Conservation (phyloP, 1,284 basidiomycete genomes). For the Termitomyces sp. region DNA sequence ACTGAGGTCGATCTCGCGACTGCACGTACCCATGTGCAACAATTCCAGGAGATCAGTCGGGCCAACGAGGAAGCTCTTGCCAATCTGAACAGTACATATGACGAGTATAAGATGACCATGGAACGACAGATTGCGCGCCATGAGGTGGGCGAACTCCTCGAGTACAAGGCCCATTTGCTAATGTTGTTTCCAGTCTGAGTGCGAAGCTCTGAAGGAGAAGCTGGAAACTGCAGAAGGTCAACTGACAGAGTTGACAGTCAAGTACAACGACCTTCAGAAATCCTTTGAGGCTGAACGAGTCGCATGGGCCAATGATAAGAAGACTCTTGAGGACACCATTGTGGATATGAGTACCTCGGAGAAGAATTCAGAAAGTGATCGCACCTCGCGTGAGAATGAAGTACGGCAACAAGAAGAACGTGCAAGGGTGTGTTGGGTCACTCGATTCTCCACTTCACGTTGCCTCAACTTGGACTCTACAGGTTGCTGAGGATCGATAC, state of each 20-base stretch:
- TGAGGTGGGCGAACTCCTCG: constrained; percentile 43
- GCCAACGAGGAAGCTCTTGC: constrained; percentile 76
- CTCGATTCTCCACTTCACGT: not conserved
- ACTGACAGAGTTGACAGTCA: constrained; percentile 43
- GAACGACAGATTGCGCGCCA: constrained; percentile 62
- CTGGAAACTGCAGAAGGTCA: constrained; percentile 55
- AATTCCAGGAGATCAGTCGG: constrained; percentile 81
- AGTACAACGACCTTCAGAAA: constrained; percentile 56
- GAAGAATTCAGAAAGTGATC: constrained; percentile 58
- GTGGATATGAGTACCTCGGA: constrained; percentile 71
- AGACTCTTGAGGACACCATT: constrained; percentile 71
- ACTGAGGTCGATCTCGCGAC: constrained; percentile 70
- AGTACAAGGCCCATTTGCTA: constrained; percentile 1
- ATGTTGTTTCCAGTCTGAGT: constrained; percentile 50
- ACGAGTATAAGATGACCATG: constrained; percentile 70
- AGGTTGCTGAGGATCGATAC: constrained; percentile 81
- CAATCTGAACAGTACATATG: constrained; percentile 66
- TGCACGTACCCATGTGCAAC: constrained; percentile 69
- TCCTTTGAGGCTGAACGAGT: constrained; percentile 61
- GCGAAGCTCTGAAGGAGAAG: constrained; percentile 59
- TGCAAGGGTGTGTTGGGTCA: constrained; percentile 47
- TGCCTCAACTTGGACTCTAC: constrained; percentile 2
- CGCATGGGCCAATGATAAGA: constrained; percentile 75
- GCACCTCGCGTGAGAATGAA: constrained; percentile 58
- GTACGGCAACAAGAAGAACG: constrained; percentile 62